Evolutionary conservation across 352 stramenopile genomes (phyloP).

Genomic region (Globisporangium recalcitrans): DNA sequence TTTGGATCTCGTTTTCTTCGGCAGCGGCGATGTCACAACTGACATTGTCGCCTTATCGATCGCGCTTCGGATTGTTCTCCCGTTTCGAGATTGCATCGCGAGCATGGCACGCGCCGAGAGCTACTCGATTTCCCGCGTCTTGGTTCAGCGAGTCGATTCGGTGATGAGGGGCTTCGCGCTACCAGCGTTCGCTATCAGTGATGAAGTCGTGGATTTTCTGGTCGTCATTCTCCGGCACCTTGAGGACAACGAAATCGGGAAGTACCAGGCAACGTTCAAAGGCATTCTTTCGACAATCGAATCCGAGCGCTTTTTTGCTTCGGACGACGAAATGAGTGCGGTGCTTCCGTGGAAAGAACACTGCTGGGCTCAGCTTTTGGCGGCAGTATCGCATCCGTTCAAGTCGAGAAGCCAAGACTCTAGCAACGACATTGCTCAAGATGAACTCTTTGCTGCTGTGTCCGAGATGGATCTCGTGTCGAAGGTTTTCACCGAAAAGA

Average conservation of each 20-base stretch:
- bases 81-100: slow-evolving; percentile 38
- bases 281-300: slow-evolving; percentile 40
- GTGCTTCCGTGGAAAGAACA: background rate
- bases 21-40: slow-evolving; percentile 22
- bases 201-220: slow-evolving; percentile 40
- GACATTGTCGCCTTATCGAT: slow-evolving; percentile 29
- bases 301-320: slow-evolving; percentile 22
- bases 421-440: background rate
- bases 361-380: slow-evolving; percentile 15
- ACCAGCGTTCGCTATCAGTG: slow-evolving; percentile 22
- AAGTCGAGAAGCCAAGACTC: slow-evolving; percentile 19
- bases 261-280: slow-evolving; percentile 32
- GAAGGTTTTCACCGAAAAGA: slow-evolving; percentile 22
- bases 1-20: slow-evolving; percentile 36
- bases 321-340: slow-evolving; percentile 4
- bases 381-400: slow-evolving; percentile 26
- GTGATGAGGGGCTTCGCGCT: slow-evolving; percentile 33
- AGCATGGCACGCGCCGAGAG: slow-evolving; percentile 32
- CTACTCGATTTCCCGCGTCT: slow-evolving; percentile 30
- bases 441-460: slow-evolving; percentile 7
- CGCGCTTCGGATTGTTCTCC: slow-evolving; percentile 39
- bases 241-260: slow-evolving; percentile 44
- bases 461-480: slow-evolving; percentile 8
- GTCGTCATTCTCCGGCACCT: slow-evolving; percentile 39
- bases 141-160: slow-evolving; percentile 46